Conservation (phyloP, 2,329 filamentous ascomycete species). For the Trichoderma guizhouense region DNA sequence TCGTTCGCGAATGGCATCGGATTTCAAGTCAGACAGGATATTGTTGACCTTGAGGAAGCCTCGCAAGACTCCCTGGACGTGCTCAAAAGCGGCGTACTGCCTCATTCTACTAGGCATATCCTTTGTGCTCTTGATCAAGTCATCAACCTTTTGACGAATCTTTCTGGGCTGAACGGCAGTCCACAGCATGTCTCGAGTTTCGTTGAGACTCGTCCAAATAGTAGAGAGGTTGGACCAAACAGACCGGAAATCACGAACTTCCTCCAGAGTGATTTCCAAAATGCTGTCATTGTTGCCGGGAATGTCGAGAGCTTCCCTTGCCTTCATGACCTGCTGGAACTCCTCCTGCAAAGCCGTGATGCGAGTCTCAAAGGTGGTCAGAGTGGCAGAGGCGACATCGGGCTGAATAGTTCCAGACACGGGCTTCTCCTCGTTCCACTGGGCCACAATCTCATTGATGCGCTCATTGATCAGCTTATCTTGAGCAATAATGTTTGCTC, state of each 20-base stretch:
- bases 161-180: slow-evolving; percentile 93
- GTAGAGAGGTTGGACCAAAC: slow-evolving; percentile 95
- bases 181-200: slow-evolving; percentile 90
- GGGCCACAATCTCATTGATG: slow-evolving; percentile 75
- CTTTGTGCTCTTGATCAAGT: slow-evolving; percentile 94
- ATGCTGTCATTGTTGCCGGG: slow-evolving; percentile 75
- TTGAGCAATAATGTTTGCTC: slow-evolving; percentile 91
- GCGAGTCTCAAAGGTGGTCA: slow-evolving; percentile 77
- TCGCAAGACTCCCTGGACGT: slow-evolving; percentile 87
- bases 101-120: slow-evolving; percentile 99
- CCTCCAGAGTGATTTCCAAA: slow-evolving; percentile 83
- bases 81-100: slow-evolving; percentile 99
- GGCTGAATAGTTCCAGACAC: slow-evolving; percentile 92
- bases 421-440: slow-evolving; percentile 97
- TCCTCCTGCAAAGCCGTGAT: slow-evolving; percentile 84
- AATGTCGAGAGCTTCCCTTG: slow-evolving; percentile 93
- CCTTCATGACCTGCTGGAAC: slow-evolving; percentile 89
- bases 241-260: slow-evolving; percentile 97
- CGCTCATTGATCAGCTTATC: slow-evolving; percentile 88
- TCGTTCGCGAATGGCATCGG: slow-evolving; percentile 90
- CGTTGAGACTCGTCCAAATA: slow-evolving; percentile 94
- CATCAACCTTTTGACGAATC: slow-evolving; percentile 82
- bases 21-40: slow-evolving; percentile 85
- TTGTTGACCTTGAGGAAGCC: slow-evolving; percentile 88
- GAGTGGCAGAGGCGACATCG: slow-evolving; percentile 77